phyloP scores from a whole-genome alignment of 1,139 yeast species.

The Yamadazyma pseudoaaseri region DNA sequence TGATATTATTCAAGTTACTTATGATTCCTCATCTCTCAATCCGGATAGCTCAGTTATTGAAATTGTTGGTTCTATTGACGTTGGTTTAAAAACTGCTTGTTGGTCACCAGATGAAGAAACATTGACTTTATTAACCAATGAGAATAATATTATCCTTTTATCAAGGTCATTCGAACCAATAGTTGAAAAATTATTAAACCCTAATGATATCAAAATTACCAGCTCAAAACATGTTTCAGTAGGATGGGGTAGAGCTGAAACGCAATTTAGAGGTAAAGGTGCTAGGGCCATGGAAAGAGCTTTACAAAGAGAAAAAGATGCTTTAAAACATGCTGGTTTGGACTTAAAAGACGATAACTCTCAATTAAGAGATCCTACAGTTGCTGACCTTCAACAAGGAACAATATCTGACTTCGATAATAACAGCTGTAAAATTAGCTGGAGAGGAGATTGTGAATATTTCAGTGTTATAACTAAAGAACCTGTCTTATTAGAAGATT shows the following conservation, averaged over 20 bases:
- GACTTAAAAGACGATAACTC: conserved; percentile 57
- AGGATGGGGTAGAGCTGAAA: conserved; percentile 98
- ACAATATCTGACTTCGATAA: conserved; percentile 54
- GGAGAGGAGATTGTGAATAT: conserved; percentile 96
- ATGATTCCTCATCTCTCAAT: conserved; percentile 50
- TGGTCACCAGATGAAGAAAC: conserved; percentile 97
- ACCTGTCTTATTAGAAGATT: conserved; percentile 39
- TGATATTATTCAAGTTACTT: conserved; percentile 67
- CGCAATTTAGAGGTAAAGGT: conserved; percentile 95
- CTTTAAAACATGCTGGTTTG: conserved; percentile 67
- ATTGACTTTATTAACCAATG: conserved; percentile 64
- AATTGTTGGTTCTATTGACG: conserved; percentile 84
- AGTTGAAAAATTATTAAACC: conserved; percentile 56
- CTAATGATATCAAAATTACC: conserved; percentile 58
- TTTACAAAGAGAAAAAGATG: conserved; percentile 58
- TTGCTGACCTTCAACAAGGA: conserved; percentile 73
- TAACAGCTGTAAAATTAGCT: conserved; percentile 52
- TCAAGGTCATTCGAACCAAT: conserved; percentile 82
- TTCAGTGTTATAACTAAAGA: conserved; percentile 71
- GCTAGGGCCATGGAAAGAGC: conserved; percentile 81
- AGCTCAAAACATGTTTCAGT: conserved; percentile 87
- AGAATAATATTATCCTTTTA: conserved; percentile 60
- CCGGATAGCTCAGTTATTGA: conserved; percentile 57
- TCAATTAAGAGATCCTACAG: conserved; percentile 85
- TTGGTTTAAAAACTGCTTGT: conserved; percentile 65